A percentile compares a stretch with the other conserved stretches of the same genome.
Conservation (phyloP, 2,329 filamentous ascomycete genomes). For the Fusarium veterinarium region DNA sequence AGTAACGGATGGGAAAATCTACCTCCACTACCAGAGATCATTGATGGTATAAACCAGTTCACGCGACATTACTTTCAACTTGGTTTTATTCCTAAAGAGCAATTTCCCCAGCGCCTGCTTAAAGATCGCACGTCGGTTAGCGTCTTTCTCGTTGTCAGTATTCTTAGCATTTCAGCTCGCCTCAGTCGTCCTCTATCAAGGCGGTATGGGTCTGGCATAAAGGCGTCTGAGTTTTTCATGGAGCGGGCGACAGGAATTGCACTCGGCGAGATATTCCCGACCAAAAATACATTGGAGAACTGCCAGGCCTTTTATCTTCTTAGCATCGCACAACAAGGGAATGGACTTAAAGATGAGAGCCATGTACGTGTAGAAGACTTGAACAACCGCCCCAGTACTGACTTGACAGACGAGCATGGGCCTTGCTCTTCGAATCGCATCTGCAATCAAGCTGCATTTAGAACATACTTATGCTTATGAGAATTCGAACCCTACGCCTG, state of each 20-base stretch:
- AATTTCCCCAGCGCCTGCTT: constrained; percentile 60
- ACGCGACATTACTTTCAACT: constrained; percentile 68
- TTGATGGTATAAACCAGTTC: constrained; percentile 65
- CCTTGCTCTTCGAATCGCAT: constrained; percentile 66
- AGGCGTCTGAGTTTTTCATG: constrained; percentile 66
- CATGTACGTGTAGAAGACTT: constrained; percentile 55
- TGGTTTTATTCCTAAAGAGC: constrained; percentile 67
- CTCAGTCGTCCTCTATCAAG: constrained; percentile 61
- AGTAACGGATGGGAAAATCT: constrained; percentile 62
- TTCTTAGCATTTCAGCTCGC: constrained; percentile 67
- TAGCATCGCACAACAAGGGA: constrained; percentile 69
- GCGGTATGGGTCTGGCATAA: constrained; percentile 63
- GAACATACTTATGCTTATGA: constrained; percentile 62
- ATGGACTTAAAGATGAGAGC: constrained; percentile 63
- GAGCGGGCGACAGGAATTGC: constrained; percentile 61
- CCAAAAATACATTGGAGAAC: constrained; percentile 60
- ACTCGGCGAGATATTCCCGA: constrained; percentile 61
- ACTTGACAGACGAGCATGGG: constrained; percentile 64
- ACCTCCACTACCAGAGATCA: constrained; percentile 60
- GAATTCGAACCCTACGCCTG: constrained; percentile 55
- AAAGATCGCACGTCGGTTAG: constrained; percentile 61
- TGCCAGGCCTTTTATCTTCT: constrained; percentile 70
- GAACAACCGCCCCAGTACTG: neutral
- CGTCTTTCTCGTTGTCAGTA: constrained; percentile 65
- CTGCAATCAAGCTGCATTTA: constrained; percentile 64